Evolutionary conservation across 2,329 filamentous ascomycete species (phyloP).

Genomic region (Scytalidium lignicola): DNA sequence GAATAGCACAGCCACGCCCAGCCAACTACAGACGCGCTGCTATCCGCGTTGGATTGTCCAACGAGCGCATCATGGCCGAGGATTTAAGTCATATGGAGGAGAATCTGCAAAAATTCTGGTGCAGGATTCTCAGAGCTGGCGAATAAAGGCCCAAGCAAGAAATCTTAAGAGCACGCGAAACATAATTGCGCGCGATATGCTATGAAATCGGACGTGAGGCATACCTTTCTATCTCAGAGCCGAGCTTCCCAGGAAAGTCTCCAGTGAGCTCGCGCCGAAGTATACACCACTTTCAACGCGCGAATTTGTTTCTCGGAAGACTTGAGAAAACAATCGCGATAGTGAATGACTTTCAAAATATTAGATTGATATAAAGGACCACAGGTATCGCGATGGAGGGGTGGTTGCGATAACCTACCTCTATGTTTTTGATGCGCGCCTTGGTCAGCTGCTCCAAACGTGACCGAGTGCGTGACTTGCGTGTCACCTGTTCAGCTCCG

Average conservation of each 20-base stretch:
- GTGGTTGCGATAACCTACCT: not conserved
- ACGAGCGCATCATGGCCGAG: not conserved
- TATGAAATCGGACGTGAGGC: constrained; percentile 8
- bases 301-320: not conserved
- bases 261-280: not conserved
- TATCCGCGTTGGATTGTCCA: not conserved
- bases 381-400: not conserved
- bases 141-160: not conserved
- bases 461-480: not conserved
- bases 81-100: not conserved
- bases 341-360: not conserved
- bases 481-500: not conserved
- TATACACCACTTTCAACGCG: not conserved
- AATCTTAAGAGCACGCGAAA: not conserved
- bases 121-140: not conserved
- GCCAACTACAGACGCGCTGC: not conserved
- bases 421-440: not conserved
- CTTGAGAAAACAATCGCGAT: not conserved
- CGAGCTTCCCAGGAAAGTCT: not conserved
- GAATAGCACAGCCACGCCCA: not conserved
- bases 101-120: not conserved
- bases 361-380: not conserved
- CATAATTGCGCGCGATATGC: not conserved
- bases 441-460: not conserved
- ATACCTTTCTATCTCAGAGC: constrained; percentile 13